Base-by-base conservation (phyloP, 805 yeast genomes). In the Grigorovia jiainica region DNA sequence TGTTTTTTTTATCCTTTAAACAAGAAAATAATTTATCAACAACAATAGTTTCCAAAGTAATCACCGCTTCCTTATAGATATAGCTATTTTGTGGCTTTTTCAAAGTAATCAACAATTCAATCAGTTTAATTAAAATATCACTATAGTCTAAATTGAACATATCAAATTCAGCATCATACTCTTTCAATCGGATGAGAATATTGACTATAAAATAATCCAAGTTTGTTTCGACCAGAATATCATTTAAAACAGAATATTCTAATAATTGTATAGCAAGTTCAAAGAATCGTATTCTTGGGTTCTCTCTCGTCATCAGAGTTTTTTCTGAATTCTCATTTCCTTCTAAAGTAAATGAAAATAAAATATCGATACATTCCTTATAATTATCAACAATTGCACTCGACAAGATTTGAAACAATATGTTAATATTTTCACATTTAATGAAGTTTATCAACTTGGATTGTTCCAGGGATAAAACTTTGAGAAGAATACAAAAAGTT, bases 391-490 rank as follows among this genome's bases (percentile, higher is more conserved):
- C 42, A 34, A 38, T 45, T 23, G 45, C 56, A 50, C 5, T 78
- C 55, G 32, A 68, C 67, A 44, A 70, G 68, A 48, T 73, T 70
- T 47, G 69, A 58, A 39, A 80, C 46, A 38, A 65, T 60, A 43
- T 3, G 72, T 67, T 41, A 75, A 56, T 8, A 73, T 70, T 40
- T 65, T 69, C 21, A 74, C 57, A 72, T 7, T 67, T 69, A 25
- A 70, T 64, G 47, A 82, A 82, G 19, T 70, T 60, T 21, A 63
- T 67, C 41, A 72, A 72, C 3, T 70, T 67, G 25, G 67, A 66
- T 2, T 68, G 55, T 1, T 79, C 79, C 6, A 71, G 57, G 5
- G 78, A 62, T 16, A 84, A 55, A 11, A 84, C n/a, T 27, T 13
- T 27, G 16, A 27, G 7, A 27, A 27, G 15, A 3, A 27, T 43